Evolutionary conservation across 805 yeast species (phyloP).

Genomic region (Wickerhamomyces kurtzmanii): DNA sequence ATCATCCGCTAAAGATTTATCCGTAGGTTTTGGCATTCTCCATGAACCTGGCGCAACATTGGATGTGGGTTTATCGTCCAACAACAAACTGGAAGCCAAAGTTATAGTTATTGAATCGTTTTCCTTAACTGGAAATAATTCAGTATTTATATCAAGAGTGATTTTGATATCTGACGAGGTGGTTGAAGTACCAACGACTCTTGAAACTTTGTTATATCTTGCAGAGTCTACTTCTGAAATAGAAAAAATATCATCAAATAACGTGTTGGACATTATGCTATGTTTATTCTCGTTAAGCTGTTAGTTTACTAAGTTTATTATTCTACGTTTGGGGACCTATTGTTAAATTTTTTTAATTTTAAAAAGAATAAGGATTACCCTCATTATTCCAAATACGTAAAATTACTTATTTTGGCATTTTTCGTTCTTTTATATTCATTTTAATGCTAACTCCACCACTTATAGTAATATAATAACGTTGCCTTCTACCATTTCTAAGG

Average conservation of each 20-base stretch:
- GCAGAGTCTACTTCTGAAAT: conserved; percentile 79
- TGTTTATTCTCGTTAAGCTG: no score
- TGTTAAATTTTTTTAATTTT: no score
- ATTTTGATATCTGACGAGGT: conserved; percentile 72
- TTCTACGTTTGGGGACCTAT: no score
- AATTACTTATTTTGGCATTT: no score
- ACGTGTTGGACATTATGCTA: conserved; percentile 49
- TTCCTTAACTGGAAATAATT: conserved; percentile 74
- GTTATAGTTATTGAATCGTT: conserved; percentile 80
- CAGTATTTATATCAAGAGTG: conserved; percentile 85
- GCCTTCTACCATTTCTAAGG: no score
- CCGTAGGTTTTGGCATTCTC: conserved; percentile 67
- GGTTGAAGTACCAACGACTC: conserved; percentile 82
- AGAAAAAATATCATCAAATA: conserved; percentile 89
- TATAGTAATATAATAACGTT: no score
- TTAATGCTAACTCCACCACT: no score
- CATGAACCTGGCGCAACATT: conserved; percentile 28
- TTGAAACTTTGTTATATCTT: conserved; percentile 84
- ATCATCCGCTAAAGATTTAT: conserved; percentile 86
- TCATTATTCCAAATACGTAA: no score
- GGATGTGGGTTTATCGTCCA: conserved; percentile 38
- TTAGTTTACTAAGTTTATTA: no score
- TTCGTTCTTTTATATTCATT: no score
- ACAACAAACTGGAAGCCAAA: conserved; percentile 62
- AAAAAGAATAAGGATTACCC: no score